Evolutionary conservation across 345 rosid genomes (phyloP), one percentile per base, ranked within the genome.

Genomic region (Populus davidiana): DNA sequence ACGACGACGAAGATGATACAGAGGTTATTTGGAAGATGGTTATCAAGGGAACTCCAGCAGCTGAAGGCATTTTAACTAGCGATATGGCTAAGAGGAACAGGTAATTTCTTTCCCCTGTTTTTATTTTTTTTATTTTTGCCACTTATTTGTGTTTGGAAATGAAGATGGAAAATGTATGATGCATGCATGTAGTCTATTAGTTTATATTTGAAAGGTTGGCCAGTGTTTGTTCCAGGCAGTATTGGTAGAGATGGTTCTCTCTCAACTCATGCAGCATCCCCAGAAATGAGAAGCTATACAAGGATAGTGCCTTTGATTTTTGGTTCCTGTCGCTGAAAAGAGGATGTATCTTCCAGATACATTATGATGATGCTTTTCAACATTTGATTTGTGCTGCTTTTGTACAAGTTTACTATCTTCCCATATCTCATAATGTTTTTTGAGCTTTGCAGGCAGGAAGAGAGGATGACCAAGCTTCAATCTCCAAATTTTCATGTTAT

Each of bases 401-500:
- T 66, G 56, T 21, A 61, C 65, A 67, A 49, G 25, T 21, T 4
- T 4, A 33, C 36, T 0, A 41, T 71, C 35, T 75, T 61, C 13
- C 21, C 18, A 36, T 54, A 29, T 59, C 52, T 75, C 13, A 52
- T 68, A 20, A 77, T 71, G 47, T 73, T 69, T 49, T 67, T 74
- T 67, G 39, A 13, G 54, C 59, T 18, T 61, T 85, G 78, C 93
- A 96, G 99, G 83, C 90, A 92, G 49, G 94, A 90, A 87, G 90
- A 86, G 82, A 96, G 92, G 91, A 87, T 75, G 87, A 87, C 86
- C 27, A 96, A 90, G 87, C 99, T 96, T 77, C 88, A 83, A 77
- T 96, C 99, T 77, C 99, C 94, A 8, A 96, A 96, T 80, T 93
- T 92, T 74, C 99, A 92, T 80, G 96, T 92, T 67, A 83, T 96